Conservation (phyloP, 1,284 basidiomycete genomes). For the Albatrellus sp. region DNA sequence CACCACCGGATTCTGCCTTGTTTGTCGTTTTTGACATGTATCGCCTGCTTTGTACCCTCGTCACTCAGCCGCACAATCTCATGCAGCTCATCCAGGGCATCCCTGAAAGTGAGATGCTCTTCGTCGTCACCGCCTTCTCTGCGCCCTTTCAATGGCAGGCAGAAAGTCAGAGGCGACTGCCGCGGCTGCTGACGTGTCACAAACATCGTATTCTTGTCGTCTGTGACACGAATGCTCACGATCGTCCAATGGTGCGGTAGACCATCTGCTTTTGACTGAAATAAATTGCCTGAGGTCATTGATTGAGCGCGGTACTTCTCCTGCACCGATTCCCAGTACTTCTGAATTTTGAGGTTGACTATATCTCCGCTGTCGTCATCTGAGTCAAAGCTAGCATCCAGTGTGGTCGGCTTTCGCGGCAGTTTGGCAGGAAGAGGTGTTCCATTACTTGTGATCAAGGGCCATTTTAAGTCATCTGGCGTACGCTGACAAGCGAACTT, state of each 20-base stretch:
- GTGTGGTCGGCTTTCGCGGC: not conserved
- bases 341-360: slow-evolving; percentile 24
- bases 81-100: slow-evolving; percentile 62
- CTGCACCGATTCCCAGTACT: slow-evolving; percentile 53
- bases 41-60: slow-evolving; percentile 64
- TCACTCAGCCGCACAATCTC: slow-evolving; percentile 76
- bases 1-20: slow-evolving; percentile 76
- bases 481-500: slow-evolving; percentile 38
- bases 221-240: slow-evolving; percentile 73
- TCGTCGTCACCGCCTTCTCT: slow-evolving; percentile 63
- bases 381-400: slow-evolving; percentile 15
- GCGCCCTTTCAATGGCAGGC: slow-evolving; percentile 77
- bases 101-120: slow-evolving; percentile 69
- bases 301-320: slow-evolving; percentile 37
- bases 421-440: not conserved
- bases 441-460: slow-evolving; percentile 10
- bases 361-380: slow-evolving; percentile 24
- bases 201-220: slow-evolving; percentile 77
- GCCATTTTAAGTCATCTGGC: slow-evolving; percentile 40
- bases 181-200: slow-evolving; percentile 67
- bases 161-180: slow-evolving; percentile 67
- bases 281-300: slow-evolving; percentile 26
- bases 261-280: slow-evolving; percentile 25
- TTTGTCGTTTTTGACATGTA: slow-evolving; percentile 53
- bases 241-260: slow-evolving; percentile 80